Percentiles rank a stretch among this genome's conserved stretches.
Conservation (phyloP, 1,139 yeast genomes). For the Sugiyamaella neomexicana region DNA sequence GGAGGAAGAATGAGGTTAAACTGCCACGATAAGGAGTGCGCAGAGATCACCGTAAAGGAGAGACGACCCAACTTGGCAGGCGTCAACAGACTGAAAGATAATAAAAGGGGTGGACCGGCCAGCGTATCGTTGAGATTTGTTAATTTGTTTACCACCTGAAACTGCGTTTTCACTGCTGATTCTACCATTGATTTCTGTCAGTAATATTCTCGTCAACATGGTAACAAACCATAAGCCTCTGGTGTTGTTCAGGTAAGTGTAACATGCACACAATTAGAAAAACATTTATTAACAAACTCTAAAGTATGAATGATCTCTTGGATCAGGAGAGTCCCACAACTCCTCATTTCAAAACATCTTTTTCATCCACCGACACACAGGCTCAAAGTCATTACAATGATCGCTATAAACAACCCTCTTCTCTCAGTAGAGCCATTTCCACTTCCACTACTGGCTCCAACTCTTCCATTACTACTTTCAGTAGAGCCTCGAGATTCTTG, state of each 20-base stretch:
- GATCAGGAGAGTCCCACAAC: slow-evolving; percentile 18
- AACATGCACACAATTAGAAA: slow-evolving; percentile 1
- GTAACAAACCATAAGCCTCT: slow-evolving; percentile 1
- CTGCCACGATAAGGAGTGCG: neutral
- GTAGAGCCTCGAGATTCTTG: slow-evolving; percentile 7
- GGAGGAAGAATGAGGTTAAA: neutral
- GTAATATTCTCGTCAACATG: neutral
- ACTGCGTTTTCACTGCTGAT: too few species aligned
- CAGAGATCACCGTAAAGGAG: neutral
- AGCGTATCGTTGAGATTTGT: neutral
- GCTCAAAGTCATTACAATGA: neutral
- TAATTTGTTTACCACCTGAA: slow-evolving; percentile 1
- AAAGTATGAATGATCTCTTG: slow-evolving; percentile 17
- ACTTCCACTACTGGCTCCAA: slow-evolving; percentile 7
- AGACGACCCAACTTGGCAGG: neutral
- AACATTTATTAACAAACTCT: neutral
- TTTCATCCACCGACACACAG: neutral
- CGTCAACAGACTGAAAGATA: neutral
- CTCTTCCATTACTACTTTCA: slow-evolving; percentile 8
- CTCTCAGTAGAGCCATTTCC: slow-evolving; percentile 4
- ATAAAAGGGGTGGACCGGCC: neutral
- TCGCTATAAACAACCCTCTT: neutral
- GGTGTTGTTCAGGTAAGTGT: slow-evolving; percentile 12
- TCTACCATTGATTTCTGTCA: too few species aligned
- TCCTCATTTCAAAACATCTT: slow-evolving; percentile 16